Evolutionary conservation across 2,329 filamentous ascomycete genomes (phyloP), one percentile per base, ranked within the genome.

Genomic region (Tricladium varicosporioides): DNA sequence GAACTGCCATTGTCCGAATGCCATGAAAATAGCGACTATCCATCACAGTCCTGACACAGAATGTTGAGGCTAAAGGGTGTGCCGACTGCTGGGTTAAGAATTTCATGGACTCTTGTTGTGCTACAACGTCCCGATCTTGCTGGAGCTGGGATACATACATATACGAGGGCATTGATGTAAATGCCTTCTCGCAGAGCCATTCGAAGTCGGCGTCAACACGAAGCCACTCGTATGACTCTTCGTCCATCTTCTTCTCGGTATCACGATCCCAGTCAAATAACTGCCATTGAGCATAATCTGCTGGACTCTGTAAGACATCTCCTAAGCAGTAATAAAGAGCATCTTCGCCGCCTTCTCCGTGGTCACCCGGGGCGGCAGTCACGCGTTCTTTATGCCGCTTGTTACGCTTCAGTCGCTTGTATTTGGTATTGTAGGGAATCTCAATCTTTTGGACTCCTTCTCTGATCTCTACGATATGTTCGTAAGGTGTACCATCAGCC

Each of bases 91-190:
- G 71, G 43, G 83, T 79, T 63, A 96, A 82, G 69, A 88, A 91
- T 67, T 94, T 80, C 75, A 96, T 84, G 4, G 91, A 84, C 65
- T 88, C 84, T 66, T 86, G 83, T 64, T 88, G 85, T n/a, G 95
- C 95, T 62, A 96, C 91, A 57, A 99, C 91, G 71, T 99, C 95
- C 66, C 93, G 83, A 73, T 99, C 94, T 73, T 99, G 94, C 71
- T 99, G 94, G 60, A 99, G 79, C 72, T 99, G 94, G 18, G 94
- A 97, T 57, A 96, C 85, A 71, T 94, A 97, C 95, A 99, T 99
- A 78, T 97, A 97, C 4, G 91, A 85, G 47, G 91, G 91, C 81
- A 97, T 91, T 61, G 87, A 87, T 10, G 81, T 79, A 49, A 88
- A 76, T 59, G 88, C 86, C 73, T 96, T 89, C 64, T 87, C 87